Evolutionary conservation across 202 grass and related monocot genomes (phyloP).

Genomic region (Schoenoplectus triqueter): DNA sequence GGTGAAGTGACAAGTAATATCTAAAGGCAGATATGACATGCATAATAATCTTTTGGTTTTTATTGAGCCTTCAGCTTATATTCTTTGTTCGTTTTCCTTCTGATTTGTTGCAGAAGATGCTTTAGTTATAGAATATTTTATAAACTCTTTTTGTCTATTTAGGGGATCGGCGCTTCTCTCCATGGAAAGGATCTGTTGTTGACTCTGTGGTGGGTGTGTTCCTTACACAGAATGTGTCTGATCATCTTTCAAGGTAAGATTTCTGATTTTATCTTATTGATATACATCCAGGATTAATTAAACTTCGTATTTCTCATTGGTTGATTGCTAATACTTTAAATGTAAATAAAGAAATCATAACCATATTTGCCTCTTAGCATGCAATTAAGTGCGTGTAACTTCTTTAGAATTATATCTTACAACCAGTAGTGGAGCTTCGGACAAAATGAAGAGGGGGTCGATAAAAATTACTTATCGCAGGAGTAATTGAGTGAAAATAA

Average conservation of each 20-base stretch:
- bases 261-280: slow-evolving; percentile 41
- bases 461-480: no score
- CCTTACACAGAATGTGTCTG: slow-evolving; percentile 94
- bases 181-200: slow-evolving; percentile 94
- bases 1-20: neutral
- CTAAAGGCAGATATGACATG: neutral
- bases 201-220: slow-evolving; percentile 92
- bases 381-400: neutral
- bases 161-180: slow-evolving; percentile 87
- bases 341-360: neutral
- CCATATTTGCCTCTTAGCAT: neutral
- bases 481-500: no score
- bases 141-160: slow-evolving; percentile 42
- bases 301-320: neutral
- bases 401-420: neutral
- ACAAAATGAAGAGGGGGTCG: no score
- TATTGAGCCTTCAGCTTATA: neutral
- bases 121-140: slow-evolving; percentile 23
- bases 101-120: slow-evolving; percentile 10
- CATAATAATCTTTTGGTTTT: slow-evolving; percentile 12
- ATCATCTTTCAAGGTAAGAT: slow-evolving; percentile 90
- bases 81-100: slow-evolving; percentile 24
- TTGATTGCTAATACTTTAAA: slow-evolving; percentile 30
- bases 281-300: slow-evolving; percentile 24
- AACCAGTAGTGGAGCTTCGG: no score